Evolutionary conservation across 2,329 filamentous ascomycete genomes (phyloP).

Genomic region (Teratosphaeria viscida): DNA sequence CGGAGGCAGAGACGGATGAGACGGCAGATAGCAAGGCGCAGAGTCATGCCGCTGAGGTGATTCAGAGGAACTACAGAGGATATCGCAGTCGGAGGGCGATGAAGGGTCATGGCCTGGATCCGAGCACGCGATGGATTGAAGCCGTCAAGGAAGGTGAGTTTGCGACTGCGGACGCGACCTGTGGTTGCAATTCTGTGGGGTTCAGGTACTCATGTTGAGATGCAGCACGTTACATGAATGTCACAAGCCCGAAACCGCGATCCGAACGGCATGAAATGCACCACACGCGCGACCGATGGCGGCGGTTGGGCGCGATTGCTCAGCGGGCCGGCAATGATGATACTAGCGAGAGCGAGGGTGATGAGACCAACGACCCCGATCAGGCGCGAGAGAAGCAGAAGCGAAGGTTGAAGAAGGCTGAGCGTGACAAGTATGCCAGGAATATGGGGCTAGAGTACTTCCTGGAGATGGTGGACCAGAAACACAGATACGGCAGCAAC

Average conservation of each 20-base stretch:
- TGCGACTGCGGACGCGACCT: background rate
- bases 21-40: constrained; percentile 6
- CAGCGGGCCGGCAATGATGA: constrained; percentile 62
- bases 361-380: constrained; percentile 25
- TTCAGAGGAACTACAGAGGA: constrained; percentile 59
- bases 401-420: constrained; percentile 42
- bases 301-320: constrained; percentile 59
- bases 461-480: constrained; percentile 58
- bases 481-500: constrained; percentile 81
- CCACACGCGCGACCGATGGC: constrained; percentile 57
- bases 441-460: constrained; percentile 84
- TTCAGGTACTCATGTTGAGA: constrained; percentile 4
- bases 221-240: constrained; percentile 43
- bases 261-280: constrained; percentile 22
- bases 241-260: constrained; percentile 36
- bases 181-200: background rate
- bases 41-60: constrained; percentile 22
- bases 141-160: constrained; percentile 25
- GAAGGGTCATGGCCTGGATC: constrained; percentile 55
- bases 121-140: constrained; percentile 61
- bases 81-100: constrained; percentile 64
- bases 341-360: constrained; percentile 38
- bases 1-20: constrained; percentile 2
- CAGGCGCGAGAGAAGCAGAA: constrained; percentile 23
- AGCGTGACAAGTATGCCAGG: constrained; percentile 56